These are phyloP conservation scores for Extremus antarcticus DNA, from an alignment of 495 filamentous ascomycete species.

Conservation along the genomic window DNA sequence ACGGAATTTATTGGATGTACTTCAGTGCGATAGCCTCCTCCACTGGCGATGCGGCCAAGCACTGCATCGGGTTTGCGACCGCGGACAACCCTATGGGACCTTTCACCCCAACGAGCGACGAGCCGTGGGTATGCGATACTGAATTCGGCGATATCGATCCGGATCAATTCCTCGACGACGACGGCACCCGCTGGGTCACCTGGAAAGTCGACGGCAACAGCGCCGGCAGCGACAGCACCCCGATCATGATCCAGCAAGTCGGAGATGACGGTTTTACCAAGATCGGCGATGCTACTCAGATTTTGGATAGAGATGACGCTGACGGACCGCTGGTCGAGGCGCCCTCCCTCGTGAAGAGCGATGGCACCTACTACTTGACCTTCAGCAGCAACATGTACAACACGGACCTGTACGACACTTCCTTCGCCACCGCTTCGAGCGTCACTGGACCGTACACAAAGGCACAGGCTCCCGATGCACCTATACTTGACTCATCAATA, in stretches of 20 bases:
- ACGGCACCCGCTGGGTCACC: conserved; percentile 42
- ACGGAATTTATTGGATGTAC: neutral
- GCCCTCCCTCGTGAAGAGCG: conserved; percentile 39
- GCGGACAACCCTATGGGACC: conserved; percentile 37
- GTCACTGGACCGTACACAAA: conserved; percentile 8
- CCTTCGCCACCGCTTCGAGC: conserved; percentile 3
- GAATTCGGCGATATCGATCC: conserved; percentile 47
- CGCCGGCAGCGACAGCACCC: conserved; percentile 47
- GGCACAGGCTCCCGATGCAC: neutral
- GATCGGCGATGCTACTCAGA: conserved; percentile 38
- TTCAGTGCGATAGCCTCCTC: neutral
- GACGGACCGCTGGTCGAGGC: conserved; percentile 55
- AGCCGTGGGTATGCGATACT: conserved; percentile 40
- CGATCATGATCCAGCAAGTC: conserved; percentile 49
- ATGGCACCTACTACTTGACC: conserved; percentile 46
- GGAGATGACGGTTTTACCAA: conserved; percentile 39
- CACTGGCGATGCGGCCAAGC: conserved; percentile 24
- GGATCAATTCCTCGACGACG: conserved; percentile 39
- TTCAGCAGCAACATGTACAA: conserved; percentile 37
- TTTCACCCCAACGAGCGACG: conserved; percentile 34
- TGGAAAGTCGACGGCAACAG: conserved; percentile 57
- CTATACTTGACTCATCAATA: neutral
- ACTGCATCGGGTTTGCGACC: conserved; percentile 46
- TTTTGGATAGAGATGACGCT: conserved; percentile 42
- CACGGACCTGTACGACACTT: conserved; percentile 7